A percentile compares a stretch with the other conserved stretches of the same genome.
phyloP scores from a whole-genome alignment of 1,139 yeast genomes.

The Yamadazyma membranifaciens region DNA sequence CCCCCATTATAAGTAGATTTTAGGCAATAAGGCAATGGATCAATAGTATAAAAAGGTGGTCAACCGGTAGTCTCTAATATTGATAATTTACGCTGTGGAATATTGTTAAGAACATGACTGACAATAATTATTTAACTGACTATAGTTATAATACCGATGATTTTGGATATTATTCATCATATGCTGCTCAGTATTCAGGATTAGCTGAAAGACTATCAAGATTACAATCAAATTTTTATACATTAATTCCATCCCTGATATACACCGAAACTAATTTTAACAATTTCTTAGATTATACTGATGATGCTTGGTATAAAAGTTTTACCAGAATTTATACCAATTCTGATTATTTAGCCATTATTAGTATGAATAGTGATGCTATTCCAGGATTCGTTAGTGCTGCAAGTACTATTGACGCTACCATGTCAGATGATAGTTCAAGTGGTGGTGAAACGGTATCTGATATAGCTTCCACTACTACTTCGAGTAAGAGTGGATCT shows the following conservation, averaged over 20 bases:
- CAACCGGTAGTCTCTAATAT: no score
- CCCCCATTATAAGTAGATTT: no score
- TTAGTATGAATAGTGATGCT: not conserved
- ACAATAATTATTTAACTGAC: no score
- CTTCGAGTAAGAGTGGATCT: not conserved
- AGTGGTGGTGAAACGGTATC: not conserved
- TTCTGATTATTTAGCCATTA: slow-evolving; percentile 4
- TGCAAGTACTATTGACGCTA: not conserved
- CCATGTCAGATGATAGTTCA: not conserved
- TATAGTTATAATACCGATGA: no score
- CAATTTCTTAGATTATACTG: not conserved
- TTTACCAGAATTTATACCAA: slow-evolving; percentile 5
- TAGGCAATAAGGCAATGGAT: no score
- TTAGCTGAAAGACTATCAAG: not conserved
- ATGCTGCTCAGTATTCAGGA: not conserved
- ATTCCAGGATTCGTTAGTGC: not conserved
- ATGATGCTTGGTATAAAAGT: slow-evolving; percentile 3
- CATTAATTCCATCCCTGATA: slow-evolving; percentile 6
- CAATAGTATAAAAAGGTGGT: no score
- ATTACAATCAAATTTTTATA: slow-evolving; percentile 1
- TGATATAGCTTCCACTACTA: not conserved
- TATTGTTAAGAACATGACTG: no score
- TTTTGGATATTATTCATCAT: no score
- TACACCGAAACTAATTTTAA: not conserved
- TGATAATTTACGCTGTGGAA: no score